Evolutionary conservation across 2,329 filamentous ascomycete genomes (phyloP).

Genomic region (Fusarium aywerte): DNA sequence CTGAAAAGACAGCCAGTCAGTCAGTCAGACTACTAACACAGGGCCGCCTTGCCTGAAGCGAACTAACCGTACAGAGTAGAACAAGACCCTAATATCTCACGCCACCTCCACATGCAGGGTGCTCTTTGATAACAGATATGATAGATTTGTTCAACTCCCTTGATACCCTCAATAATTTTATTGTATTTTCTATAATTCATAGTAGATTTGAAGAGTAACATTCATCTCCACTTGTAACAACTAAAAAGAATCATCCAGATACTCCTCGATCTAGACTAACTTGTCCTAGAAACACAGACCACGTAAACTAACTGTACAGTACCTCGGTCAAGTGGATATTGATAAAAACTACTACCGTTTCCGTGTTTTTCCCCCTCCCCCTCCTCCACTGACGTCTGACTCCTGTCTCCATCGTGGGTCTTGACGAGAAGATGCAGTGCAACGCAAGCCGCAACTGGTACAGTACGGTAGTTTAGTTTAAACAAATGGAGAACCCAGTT

Average conservation of each 20-base stretch:
- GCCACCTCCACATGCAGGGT: neutral
- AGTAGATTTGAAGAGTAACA: neutral
- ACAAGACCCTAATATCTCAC: neutral
- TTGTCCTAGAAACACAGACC: too few relatives aligned
- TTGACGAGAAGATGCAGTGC: constrained; percentile 8
- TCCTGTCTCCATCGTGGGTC: constrained; percentile 23
- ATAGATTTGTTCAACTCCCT: neutral
- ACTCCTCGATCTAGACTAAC: too few relatives aligned
- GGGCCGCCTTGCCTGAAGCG: constrained; percentile 6
- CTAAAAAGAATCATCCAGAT: constrained; percentile 15
- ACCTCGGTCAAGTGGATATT: constrained; percentile 32
- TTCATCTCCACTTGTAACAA: neutral
- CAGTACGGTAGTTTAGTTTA: too few relatives aligned
- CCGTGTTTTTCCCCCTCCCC: neutral
- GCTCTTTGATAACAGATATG: neutral
- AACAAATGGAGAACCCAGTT: neutral
- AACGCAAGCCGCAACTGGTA: constrained; percentile 1
- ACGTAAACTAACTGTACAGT: too few relatives aligned
- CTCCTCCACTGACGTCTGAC: constrained; percentile 33
- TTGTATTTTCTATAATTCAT: neutral
- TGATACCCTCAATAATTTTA: neutral
- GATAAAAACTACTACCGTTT: constrained; percentile 18
- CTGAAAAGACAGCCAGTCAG: constrained; percentile 1
- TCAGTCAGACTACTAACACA: neutral
- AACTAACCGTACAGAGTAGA: neutral